Base-by-base conservation (phyloP, 306 rosid species). In the Alnus glutinosa region DNA sequence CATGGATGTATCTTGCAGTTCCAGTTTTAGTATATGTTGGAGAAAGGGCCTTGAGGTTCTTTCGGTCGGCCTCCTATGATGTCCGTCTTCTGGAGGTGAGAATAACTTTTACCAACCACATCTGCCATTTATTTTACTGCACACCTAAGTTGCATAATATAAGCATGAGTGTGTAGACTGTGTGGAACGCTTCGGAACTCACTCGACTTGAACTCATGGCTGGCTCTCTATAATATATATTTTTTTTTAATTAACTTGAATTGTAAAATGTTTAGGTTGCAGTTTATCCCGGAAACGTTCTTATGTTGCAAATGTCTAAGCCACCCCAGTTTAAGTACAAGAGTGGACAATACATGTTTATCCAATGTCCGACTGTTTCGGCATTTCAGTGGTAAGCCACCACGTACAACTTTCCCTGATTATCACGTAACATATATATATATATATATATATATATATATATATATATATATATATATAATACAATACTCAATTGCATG, bases 341-440 rank as follows among this genome's bases (percentile, higher is more conserved):
- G 83, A 96, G 99, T 52, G 99, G 98, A 77, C 98, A 92, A 80
- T 96, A 96, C 92, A 96, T 96, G 99, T 96, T 93, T 89, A 98
- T 96, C 58, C 99, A 96, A 80, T 96, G 99, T 82, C 94, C 99
- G 28, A 93, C 93, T 3, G 92, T 96, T 85, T 93, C 99, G 80
- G 96, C 98, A 2, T 93, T 91, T 88, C 98, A 96, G 85, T 96
- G 99, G 99, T 96, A 77, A 85, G 79, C 89, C 70, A 74, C 81
- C 44, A 52, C n/a, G n/a, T n/a, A n/a, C 5, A 42, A 30, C 72
- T 39, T 67, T 42, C 5, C 14, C 32, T 3, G 14, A 23, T 23
- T 23, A 67, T 3, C 10, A 16, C 51, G 4, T 7, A 1, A 39
- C 8, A 34, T 62, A 30, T 18, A 39, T 4, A 6, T n/a, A n/a